A percentile compares a stretch with the other conserved stretches of the same genome.
phyloP scores from a whole-genome alignment of 192 early-diverging fungal genomes.

The Jimgerdemannia lactiflua region DNA sequence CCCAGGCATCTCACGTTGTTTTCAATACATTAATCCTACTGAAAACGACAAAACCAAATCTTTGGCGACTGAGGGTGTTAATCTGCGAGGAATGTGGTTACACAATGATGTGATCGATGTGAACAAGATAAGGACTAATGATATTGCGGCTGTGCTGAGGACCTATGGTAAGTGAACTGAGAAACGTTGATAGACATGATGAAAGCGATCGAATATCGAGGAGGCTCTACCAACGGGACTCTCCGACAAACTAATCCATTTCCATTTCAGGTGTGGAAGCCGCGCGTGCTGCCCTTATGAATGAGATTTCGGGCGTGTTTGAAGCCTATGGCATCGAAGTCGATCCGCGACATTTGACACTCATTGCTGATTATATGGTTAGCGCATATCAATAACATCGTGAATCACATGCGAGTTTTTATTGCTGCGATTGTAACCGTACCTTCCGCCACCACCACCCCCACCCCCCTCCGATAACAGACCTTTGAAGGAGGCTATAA shows the following conservation, averaged over 20 bases:
- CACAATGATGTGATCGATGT: conserved; percentile 75
- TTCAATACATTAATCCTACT: conserved; percentile 75
- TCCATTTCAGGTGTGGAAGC: conserved; percentile 72
- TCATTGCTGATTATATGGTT: conserved; percentile 99
- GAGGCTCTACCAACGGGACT: no score
- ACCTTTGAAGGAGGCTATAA: conserved; percentile 99
- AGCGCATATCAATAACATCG: not conserved
- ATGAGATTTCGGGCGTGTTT: conserved; percentile 91
- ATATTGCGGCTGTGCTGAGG: conserved; percentile 88
- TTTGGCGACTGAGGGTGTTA: conserved; percentile 89
- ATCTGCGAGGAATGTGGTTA: conserved; percentile 90
- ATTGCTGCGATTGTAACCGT: not conserved
- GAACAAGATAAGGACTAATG: conserved; percentile 89
- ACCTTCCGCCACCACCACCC: not conserved
- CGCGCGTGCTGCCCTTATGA: conserved; percentile 86
- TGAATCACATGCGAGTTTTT: not conserved
- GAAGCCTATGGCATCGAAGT: conserved; percentile 92
- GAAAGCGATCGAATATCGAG: no score
- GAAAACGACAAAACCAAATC: conserved; percentile 73
- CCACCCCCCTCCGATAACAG: conserved; percentile 22
- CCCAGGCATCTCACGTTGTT: conserved; percentile 74
- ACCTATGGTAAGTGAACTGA: conserved; percentile 68
- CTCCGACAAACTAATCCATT: no score
- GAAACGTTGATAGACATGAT: no score
- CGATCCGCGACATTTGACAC: conserved; percentile 89